Base-by-base conservation (phyloP, 495 filamentous ascomycete species). In the Tuber brumale region DNA sequence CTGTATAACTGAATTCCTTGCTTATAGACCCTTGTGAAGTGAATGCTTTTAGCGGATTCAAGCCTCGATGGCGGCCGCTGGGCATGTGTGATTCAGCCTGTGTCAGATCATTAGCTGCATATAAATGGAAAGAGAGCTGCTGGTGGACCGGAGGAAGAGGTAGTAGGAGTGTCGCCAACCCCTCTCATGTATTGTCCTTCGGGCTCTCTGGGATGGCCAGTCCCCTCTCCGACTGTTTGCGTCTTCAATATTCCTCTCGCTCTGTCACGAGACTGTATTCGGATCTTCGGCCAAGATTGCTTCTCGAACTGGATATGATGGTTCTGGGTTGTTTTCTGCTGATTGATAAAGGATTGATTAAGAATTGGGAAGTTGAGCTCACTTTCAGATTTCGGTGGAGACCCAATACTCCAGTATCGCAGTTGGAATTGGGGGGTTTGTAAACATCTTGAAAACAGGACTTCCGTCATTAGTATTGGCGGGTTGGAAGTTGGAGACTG, bases 1-100 rank as follows among this genome's bases (percentile, higher is more conserved):
- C 61, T 81, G 70, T 75, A 84, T 83, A 77, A 35, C 83, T 85
- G 70, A 84, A 85, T 43, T 86, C 82, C 66, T 84, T 84, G 21
- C 84, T 82, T 41, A 84, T 80, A 1, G 81, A 70, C 10, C 84
- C 85, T 46, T 85, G 69, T 3, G 82, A 80, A 37, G 84, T 82
- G 39, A 85, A 83, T 27, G 77, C 73, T 71, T 79, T 85, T 2
- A 72, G 48, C 19, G 72, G 77, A 23, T 79, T 79, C 23, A 3
- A 18, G 18, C 75, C 75, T 19, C 77, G 75, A 41, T 77, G 75
- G 42, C 77, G 72, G 46, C 74, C 75, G 4, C 72, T 69, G 35
- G 72, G n/a, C 35, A 69, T 69, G 35, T 46, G 48, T 18, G 41
- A 27, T 57, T n/a, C 9, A 9, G 9, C 51, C 9, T 27, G 9